A percentile compares a stretch with the other conserved stretches of the same genome.
Evolutionary conservation across 169 alveolate genomes (phyloP).

Genomic region (Pseudocohnilembus persalinus): DNA sequence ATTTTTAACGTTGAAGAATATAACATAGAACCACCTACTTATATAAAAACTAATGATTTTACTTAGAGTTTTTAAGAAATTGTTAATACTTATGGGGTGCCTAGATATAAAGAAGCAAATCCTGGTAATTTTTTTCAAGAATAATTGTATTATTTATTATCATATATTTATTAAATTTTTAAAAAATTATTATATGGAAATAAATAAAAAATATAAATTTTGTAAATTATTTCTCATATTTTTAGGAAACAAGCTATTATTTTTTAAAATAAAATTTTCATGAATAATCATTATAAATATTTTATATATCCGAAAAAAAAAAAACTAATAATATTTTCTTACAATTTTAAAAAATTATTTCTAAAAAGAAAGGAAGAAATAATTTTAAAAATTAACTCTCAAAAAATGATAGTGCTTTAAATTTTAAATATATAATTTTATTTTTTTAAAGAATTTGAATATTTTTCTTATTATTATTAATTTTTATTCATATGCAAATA

Average conservation of each 20-base stretch:
- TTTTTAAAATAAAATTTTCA: no score
- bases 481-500: no score
- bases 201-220: background rate
- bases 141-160: background rate
- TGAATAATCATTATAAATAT: no score
- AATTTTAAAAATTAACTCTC: no score
- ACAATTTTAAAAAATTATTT: no score
- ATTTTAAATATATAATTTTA: no score
- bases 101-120: conserved; percentile 97
- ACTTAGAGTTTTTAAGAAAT: conserved; percentile 89
- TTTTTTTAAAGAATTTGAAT: no score
- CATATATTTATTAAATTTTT: background rate
- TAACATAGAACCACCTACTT: conserved; percentile 93
- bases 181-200: background rate
- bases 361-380: no score
- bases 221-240: conserved; percentile 10
- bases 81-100: conserved; percentile 99
- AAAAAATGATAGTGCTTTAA: no score
- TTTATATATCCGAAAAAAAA: no score
- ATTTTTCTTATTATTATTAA: no score
- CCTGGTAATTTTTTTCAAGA: conserved; percentile 85
- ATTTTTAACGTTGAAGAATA: conserved; percentile 66
- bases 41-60: conserved; percentile 90
- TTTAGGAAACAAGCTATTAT: no score
- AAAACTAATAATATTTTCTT: background rate